Base-by-base conservation (phyloP, 2,329 filamentous ascomycete species). In the Aspergillus costaricaensis region DNA sequence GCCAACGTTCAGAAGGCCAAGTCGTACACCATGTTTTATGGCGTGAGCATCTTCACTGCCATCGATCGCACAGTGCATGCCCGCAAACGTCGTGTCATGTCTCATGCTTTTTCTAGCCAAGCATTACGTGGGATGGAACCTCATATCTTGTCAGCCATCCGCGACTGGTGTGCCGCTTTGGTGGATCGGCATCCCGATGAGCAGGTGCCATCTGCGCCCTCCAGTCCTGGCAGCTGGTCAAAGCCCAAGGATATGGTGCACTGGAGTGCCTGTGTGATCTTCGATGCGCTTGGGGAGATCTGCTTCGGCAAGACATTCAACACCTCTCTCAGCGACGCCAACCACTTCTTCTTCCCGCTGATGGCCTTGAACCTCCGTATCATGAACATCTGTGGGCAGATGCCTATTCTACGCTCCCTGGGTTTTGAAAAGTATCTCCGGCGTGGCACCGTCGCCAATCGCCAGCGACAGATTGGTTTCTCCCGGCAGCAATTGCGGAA, bases 51-150 rank as follows among this genome's bases (percentile, higher is more conserved):
- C 21, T 55, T 55, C 52, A 55, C 30, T 19, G 36, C 36, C 19
- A 55, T 30, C 14, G 21, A 55, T 23, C 23, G 25, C 38, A 19
- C 9, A 9, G 21, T 43, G 5, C 52, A 55, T 36, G 38, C 52
- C 38, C 52, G 52, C 25, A 55, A 55, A 38, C 38, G 41, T 25
- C 52, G 52, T 5, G 52, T 55, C 19, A 43, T 55, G 52, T 55
- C 52, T 8, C 38, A 55, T 9, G 52, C 52, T 5, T 55, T 55
- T 44, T 55, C 51, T 15, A 36, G 43, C 19, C 52, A 55, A 38
- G 52, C 52, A 12, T 23, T 55, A n/a, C 52, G 38, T 19, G 52
- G 38, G 12, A 55, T 55, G 36, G 52, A 55, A n/a, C 52, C 52
- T 5, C 38, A 55, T 25, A 55, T 55, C 19, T 23, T 55, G 10